Conservation (phyloP, 345 rosid genomes). For the Salix exigua region DNA sequence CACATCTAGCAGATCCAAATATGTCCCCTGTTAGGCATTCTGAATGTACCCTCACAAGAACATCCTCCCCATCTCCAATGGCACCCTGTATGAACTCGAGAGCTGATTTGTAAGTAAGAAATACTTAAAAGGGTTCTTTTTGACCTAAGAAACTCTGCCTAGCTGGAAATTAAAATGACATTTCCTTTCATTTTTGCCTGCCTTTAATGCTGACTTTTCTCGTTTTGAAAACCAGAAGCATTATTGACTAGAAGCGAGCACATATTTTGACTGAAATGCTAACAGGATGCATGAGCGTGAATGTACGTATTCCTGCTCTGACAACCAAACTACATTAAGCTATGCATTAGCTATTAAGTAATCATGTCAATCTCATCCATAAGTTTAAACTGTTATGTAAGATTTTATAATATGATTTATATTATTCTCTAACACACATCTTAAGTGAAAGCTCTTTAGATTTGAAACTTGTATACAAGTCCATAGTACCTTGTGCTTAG, state of each 20-base stretch:
- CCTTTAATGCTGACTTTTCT: neutral
- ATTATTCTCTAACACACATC: too few species aligned
- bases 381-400: too few species aligned
- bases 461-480: too few species aligned
- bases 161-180: neutral
- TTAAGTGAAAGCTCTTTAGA: too few species aligned
- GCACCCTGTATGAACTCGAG: conserved; percentile 50
- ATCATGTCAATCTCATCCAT: too few species aligned
- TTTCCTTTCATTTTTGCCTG: neutral
- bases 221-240: neutral
- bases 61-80: conserved; percentile 71
- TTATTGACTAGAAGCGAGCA: neutral
- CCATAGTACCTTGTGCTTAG: too few species aligned
- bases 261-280: neutral
- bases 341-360: neutral
- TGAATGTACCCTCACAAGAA: conserved; percentile 75
- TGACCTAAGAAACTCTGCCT: neutral
- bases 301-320: neutral
- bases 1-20: conserved; percentile 73
- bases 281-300: neutral
- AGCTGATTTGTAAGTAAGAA: neutral
- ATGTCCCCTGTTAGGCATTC: conserved; percentile 85
- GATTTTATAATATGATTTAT: too few species aligned
- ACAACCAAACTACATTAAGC: neutral
- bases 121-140: neutral